Conservation (phyloP, 129 eudicot genomes). For the sunflower (Helianthus annuus) region HanXRQr2.0-SUNRISE NC_035439.2:118003561-118004060, state of each 20-base stretch:
- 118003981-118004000: constrained; percentile 16
- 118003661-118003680: not conserved
- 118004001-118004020: not conserved
- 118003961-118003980: constrained; percentile 93
- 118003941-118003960: constrained; percentile 98
- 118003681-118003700: not conserved
- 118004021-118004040: constrained; percentile 4
- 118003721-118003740: constrained; percentile 11
- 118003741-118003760: not conserved
- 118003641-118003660: not conserved
- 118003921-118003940: constrained; percentile 87
- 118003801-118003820: constrained; percentile 89
- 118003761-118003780: constrained; percentile 95
- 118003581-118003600: not conserved
- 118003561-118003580: not conserved
- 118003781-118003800: constrained; percentile 94
- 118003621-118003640: not conserved
- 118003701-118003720: not conserved
- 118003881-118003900: constrained; percentile 6
- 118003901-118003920: constrained; percentile 75
- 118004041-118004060: constrained; percentile 63
- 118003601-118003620: not conserved
- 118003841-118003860: not conserved
- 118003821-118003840: constrained; percentile 81
- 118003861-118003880: not conserved